Evolutionary conservation across 192 early-diverging fungal genomes (phyloP), one percentile per base, ranked within the genome.

Genomic region (Gamsiella multidivaricata): DNA sequence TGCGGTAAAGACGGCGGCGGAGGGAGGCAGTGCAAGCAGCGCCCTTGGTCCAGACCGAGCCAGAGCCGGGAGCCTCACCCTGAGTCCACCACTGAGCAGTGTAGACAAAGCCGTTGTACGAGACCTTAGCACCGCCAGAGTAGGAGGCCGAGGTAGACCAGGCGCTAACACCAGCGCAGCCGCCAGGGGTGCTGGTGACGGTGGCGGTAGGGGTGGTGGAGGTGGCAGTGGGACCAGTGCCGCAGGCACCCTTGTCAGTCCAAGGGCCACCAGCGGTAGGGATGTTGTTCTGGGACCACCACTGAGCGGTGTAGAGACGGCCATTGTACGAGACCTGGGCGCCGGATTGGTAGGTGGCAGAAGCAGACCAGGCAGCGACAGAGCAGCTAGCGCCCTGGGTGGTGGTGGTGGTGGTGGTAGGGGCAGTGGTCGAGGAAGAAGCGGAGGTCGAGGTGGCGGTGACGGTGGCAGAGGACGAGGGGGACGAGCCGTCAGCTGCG

Each of bases 301-400:
- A 86, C 49, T 82, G 81, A 37, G 82, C 70, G 60, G 62, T 67
- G 81, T 83, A 86, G 3, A 74, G 70, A 42, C 68, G 83, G 34
- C 82, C 81, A 56, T 84, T 74, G 57, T 83, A 81, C 2, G 85
- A 84, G n/a, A 86, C 83, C 33, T 73, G 31, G 34, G 61, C 22
- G 36, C 69, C 72, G 28, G 54, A 53, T 32, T 54, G 56, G 73
- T 87, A 87, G 42, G 46, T n/a, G 3, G 47, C 17, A 49, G 80
- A 45, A 18, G 66, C 49, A 29, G 61, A 33, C 58, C 55, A 87
- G 47, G 81, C 71, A 63, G 71, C 34, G 22, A 57, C 71, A 18
- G 67, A 56, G 75, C 85, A 87, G 18, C 47, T 45, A 25, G 70
- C 49, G 15, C 53, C 23, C n/a, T 41, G 45, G 17, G 65, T 67